Conservation (phyloP, 352 stramenopile species). For the Phytophthora capsici region DNA sequence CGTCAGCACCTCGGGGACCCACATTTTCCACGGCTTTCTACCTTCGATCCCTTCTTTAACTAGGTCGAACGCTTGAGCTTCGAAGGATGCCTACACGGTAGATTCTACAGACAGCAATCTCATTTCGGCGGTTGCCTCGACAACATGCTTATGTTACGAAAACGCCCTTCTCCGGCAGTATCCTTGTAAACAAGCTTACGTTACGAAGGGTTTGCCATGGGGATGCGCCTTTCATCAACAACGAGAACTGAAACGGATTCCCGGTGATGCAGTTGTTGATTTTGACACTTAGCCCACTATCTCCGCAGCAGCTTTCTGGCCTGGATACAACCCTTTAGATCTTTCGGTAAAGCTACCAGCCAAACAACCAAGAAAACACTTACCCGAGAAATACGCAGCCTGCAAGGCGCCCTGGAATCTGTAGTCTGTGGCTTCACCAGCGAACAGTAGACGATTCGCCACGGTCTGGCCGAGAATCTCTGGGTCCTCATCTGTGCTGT, state of each 20-base stretch:
- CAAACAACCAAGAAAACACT: not conserved
- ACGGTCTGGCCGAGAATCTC: slow-evolving; percentile 51
- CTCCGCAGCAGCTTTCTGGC: slow-evolving; percentile 40
- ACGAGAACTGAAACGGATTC: not conserved
- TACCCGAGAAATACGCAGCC: slow-evolving; percentile 66
- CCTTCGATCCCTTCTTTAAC: too few relatives aligned
- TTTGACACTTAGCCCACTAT: slow-evolving; percentile 16
- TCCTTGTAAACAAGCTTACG: slow-evolving; percentile 13
- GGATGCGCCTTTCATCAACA: slow-evolving; percentile 14
- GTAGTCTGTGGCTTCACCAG: slow-evolving; percentile 73
- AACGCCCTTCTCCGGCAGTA: not conserved
- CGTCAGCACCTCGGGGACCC: slow-evolving; percentile 12
- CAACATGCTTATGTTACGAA: slow-evolving; percentile 7
- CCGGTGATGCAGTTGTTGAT: not conserved
- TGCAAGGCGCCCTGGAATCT: slow-evolving; percentile 73
- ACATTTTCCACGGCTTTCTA: not conserved
- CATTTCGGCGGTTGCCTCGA: not conserved
- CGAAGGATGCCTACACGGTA: too few relatives aligned
- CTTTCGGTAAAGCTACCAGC: not conserved
- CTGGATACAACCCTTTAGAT: slow-evolving; percentile 17
- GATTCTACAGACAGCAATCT: not conserved
- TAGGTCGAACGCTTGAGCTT: too few relatives aligned
- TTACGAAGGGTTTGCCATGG: slow-evolving; percentile 6
- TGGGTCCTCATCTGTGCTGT: slow-evolving; percentile 65
- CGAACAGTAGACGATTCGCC: slow-evolving; percentile 57